Conservation (phyloP, 1,284 basidiomycete species). For the Erythrobasidium hasegawianum region DNA sequence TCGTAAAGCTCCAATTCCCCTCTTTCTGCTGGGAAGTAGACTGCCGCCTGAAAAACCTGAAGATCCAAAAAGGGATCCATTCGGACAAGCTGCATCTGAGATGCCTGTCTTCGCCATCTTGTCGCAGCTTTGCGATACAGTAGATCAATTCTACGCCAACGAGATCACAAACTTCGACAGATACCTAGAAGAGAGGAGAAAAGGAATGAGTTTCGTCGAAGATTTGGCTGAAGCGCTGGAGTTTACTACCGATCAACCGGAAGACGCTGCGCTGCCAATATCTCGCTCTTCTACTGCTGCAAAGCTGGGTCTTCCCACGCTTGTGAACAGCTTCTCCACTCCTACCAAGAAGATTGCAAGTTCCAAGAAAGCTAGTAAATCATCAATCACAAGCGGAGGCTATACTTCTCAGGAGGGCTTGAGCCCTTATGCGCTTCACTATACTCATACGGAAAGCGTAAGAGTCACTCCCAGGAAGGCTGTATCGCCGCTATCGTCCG, state of each 20-base stretch:
- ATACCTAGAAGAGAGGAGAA: slow-evolving; percentile 76
- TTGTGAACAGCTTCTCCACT: slow-evolving; percentile 10
- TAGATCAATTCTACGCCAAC: slow-evolving; percentile 57
- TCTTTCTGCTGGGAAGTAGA: not conserved
- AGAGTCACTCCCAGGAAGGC: slow-evolving; percentile 66
- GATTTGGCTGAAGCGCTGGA: slow-evolving; percentile 86
- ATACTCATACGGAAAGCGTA: slow-evolving; percentile 69
- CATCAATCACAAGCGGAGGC: not conserved
- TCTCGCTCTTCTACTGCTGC: not conserved
- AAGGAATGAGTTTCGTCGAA: slow-evolving; percentile 85
- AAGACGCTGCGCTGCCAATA: not conserved
- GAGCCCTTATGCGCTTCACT: slow-evolving; percentile 61
- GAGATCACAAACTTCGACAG: slow-evolving; percentile 75
- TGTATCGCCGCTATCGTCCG: slow-evolving; percentile 52
- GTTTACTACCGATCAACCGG: not conserved
- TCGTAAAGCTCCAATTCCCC: not conserved
- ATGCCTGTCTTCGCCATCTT: not conserved
- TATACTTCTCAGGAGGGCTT: not conserved
- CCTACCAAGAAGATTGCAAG: not conserved
- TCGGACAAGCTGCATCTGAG: not conserved
- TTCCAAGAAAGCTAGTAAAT: not conserved
- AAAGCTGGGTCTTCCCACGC: not conserved
- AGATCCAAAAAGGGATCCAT: not conserved
- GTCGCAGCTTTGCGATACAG: slow-evolving; percentile 22
- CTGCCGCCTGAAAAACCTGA: not conserved